These are phyloP conservation scores for Thermothelomyces thermophilus DNA, from an alignment of 2,329 filamentous ascomycete genomes.

Conservation along the genomic window DNA sequence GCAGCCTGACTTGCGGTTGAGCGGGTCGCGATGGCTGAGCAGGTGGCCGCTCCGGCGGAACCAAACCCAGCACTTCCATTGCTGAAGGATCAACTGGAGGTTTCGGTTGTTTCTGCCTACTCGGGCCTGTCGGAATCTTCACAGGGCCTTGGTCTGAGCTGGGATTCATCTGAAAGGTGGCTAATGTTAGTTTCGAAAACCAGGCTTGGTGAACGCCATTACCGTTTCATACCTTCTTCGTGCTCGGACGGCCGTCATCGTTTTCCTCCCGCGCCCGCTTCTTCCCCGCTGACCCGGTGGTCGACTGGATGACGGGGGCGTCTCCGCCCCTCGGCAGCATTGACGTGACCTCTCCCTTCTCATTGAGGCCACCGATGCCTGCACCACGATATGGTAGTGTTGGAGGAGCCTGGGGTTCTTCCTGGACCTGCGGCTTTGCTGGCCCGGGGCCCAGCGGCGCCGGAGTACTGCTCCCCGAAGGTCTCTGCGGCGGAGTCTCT, in stretches of 20 bases:
- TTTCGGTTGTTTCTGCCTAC: constrained; percentile 19
- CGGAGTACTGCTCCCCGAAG: neutral
- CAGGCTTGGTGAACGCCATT: neutral
- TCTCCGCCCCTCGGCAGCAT: constrained; percentile 17
- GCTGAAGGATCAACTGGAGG: constrained; percentile 42
- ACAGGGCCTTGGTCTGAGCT: constrained; percentile 11
- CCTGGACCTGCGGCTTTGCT: neutral
- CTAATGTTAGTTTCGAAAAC: neutral
- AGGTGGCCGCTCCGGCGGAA: constrained; percentile 32
- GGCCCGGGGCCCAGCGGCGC: constrained; percentile 5
- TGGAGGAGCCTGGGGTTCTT: constrained; percentile 3
- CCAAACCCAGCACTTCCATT: constrained; percentile 45
- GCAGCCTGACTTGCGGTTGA: constrained; percentile 4
- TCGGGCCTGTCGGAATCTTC: constrained; percentile 14
- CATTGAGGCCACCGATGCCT: constrained; percentile 27
- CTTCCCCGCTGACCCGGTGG: constrained; percentile 29
- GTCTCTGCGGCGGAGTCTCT: neutral
- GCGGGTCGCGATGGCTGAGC: constrained; percentile 6
- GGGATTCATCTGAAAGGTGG: constrained; percentile 10
- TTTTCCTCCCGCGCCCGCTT: constrained; percentile 40
- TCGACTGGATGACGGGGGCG: constrained; percentile 36
- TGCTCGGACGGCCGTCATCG: constrained; percentile 21
- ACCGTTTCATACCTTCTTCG: constrained; percentile 19
- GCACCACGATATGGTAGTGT: constrained; percentile 17
- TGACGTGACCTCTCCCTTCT: constrained; percentile 26